phyloP scores from a whole-genome alignment of 306 rosid species.

The Fagus crenata region DNA sequence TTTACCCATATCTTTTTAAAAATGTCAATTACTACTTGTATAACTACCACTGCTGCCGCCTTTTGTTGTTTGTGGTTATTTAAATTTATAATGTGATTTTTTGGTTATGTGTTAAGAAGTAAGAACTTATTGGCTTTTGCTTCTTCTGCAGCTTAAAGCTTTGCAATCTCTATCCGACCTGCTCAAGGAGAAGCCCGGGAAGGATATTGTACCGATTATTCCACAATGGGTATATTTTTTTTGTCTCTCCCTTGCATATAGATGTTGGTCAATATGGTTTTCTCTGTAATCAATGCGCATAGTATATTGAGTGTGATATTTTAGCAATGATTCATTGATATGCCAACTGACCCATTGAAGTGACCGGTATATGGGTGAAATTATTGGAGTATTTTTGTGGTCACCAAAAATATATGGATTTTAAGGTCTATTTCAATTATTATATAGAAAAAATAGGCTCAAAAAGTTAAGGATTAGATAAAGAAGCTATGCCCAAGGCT shows the following conservation, averaged over 20 bases:
- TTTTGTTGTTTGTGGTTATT: not conserved
- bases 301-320: not conserved
- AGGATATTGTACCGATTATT: constrained; percentile 62
- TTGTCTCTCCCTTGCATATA: constrained; percentile 14
- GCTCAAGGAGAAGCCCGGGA: constrained; percentile 67
- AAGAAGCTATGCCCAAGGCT: not conserved
- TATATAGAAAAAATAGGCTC: not conserved
- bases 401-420: not conserved
- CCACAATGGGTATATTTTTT: constrained; percentile 82
- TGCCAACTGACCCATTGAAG: not conserved
- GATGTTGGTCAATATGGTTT: not conserved
- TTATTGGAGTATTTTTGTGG: not conserved
- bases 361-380: not conserved
- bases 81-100: not conserved
- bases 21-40: not conserved
- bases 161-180: constrained; percentile 65
- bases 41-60: too few species aligned
- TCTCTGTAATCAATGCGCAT: not conserved
- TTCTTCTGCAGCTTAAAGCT: constrained; percentile 76
- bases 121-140: constrained; percentile 27
- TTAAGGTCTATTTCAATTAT: not conserved
- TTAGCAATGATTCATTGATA: not conserved
- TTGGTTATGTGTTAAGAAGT: constrained; percentile 15
- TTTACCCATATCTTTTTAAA: too few species aligned
- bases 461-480: not conserved